Evolutionary conservation across 345 rosid genomes (phyloP), one percentile per base, ranked within the genome.

Genomic region (Mallotus nudiflorus): DNA sequence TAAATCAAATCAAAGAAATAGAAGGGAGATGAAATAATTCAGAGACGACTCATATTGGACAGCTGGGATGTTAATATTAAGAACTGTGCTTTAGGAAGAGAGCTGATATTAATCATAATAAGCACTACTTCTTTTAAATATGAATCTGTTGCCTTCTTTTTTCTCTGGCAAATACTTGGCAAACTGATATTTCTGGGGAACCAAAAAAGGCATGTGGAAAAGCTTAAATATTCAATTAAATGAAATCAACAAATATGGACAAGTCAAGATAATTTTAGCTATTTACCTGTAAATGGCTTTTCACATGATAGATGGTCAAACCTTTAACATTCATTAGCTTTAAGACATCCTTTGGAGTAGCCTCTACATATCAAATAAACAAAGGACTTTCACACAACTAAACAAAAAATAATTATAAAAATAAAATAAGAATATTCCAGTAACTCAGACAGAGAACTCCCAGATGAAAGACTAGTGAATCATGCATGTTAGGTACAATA

Each of bases 211-310:
- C 50, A 44, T 15, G 11, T 8, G 40, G 15, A 62, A 42, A 62
- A 49, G 46, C n/a, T 67, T 37, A 46, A n/a, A 58, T 50, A 62
- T 22, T 60, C 57, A 29, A 45, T 29, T 5, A 29, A 11, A 6
- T 33, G 28, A 66, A 40, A n/a, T 53, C 24, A 20, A 54, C 15
- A 56, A 53, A 44, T 22, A 4, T 15, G 28, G 0, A 9, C 67
- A 45, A 63, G 53, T 63, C 67, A 49, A 70, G 35, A 52, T n/a
- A 60, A 65, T 68, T 48, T 63, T 35, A 28, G 46, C 72, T 18
- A 20, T 31, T 62, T 79, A 91, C 98, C 98, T 91, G 98, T 59
- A 93, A 80, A 81, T 93, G 98, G 88, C 98, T 93, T 77, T 93
- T 93, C 24, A 93, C 97, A 73, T 93, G 96, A 80, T 93, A 91